Evolutionary conservation across 2,329 filamentous ascomycete species (phyloP).

Genomic region (Aspergillus viridinutans): DNA sequence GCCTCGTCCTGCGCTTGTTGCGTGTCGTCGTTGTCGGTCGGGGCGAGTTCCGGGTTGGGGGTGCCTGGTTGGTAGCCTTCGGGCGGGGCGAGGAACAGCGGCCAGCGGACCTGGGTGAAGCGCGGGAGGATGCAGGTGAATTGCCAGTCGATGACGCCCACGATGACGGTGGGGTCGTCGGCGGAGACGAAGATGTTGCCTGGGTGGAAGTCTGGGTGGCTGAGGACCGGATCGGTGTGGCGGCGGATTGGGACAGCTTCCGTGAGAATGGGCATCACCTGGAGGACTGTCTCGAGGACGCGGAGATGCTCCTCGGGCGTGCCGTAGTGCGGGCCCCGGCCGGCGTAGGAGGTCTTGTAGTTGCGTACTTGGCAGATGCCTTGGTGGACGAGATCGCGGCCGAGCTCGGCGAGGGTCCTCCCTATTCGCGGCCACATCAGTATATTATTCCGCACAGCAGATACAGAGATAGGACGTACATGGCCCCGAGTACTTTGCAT

Average conservation of each 20-base stretch:
- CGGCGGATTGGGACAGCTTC: conserved; percentile 1
- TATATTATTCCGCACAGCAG: neutral
- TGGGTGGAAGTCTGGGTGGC: conserved; percentile 17
- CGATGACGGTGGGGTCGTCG: conserved; percentile 15
- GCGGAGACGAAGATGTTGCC: conserved; percentile 20
- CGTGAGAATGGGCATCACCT: conserved; percentile 8
- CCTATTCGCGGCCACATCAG: conserved; percentile 8
- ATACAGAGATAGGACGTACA: conserved; percentile 4
- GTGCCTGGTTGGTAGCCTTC: conserved; percentile 15
- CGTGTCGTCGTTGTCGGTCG: conserved; percentile 7
- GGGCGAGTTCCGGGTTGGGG: conserved; percentile 12
- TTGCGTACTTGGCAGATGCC: conserved; percentile 11
- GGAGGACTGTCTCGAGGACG: conserved; percentile 6
- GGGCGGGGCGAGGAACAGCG: conserved; percentile 15
- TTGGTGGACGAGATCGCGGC: conserved; percentile 7
- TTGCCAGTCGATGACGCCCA: conserved; percentile 20
- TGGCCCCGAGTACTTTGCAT: conserved; percentile 13
- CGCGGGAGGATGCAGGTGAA: conserved; percentile 15
- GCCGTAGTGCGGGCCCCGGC: conserved; percentile 14
- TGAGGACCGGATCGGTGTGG: conserved; percentile 12
- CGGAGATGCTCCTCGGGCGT: conserved; percentile 10
- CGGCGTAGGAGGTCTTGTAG: conserved; percentile 8
- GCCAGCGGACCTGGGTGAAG: conserved; percentile 16
- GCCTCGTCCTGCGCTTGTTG: conserved; percentile 11
- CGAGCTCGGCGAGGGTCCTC: conserved; percentile 9